Base-by-base conservation (phyloP, 1,284 basidiomycete species). In the Rhodotorula sp. region DNA sequence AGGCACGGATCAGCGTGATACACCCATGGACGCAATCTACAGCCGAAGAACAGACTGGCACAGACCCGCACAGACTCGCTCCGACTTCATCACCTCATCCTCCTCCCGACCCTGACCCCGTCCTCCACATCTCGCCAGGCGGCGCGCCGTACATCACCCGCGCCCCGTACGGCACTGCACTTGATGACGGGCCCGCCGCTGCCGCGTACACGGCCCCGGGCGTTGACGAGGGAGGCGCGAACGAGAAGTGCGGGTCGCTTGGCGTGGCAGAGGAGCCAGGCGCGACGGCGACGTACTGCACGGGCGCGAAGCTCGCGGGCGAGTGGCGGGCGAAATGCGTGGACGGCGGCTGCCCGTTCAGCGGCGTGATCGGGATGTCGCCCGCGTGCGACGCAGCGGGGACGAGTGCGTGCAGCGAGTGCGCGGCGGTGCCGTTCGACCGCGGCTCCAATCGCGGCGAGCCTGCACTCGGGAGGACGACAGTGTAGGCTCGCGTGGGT, bases 341-440 rank as follows among this genome's bases (percentile, higher is more conserved):
- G 7, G 17, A 19, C 39, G 15, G 17, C n/a, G 39, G 39, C 53
- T 10, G 39, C 17, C 36, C 39, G n/a, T 58, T 27, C 1, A 58
- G n/a, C 7, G 57, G 57, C 39, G 39, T 44, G 39, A 58, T 44
- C 7, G 57, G 39, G 39, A 58, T 58, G 57, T 58, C 57, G n/a
- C 39, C 56, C 8, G 25, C 27, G 27, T 19, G 37, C 27, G 55
- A 9, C 55, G 55, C 22, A 19, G 37, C 25, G 37, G 37, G 22
- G 21, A 9, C 12, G 22, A 21, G 37, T 6, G 25, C 17, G 6
- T 29, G 56, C 39, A 9, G 27, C 3, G 57, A 21, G 53, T 15
- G 9, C 19, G 53, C 32, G 19, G 8, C 32, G 53, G 29, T 19
- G 53, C 32, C 19, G 21, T 32, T 12, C 29, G 51, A 53, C 12